phyloP scores from a whole-genome alignment of 257 asterid genomes.

The Nicotiana obtusifolia region DNA sequence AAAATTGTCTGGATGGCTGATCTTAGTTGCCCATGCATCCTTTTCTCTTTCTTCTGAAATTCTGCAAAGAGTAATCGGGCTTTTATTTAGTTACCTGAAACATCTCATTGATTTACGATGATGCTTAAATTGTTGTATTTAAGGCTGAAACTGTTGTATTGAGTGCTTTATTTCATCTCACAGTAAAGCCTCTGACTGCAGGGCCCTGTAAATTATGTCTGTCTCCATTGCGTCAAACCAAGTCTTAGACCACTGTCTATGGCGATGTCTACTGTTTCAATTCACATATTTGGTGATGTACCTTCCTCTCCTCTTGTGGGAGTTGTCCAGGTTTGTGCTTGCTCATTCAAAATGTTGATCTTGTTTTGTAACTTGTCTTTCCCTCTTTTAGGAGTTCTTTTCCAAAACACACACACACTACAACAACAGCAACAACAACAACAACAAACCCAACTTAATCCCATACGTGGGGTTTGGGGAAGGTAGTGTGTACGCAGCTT shows the following conservation, averaged over 20 bases:
- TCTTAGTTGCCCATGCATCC: neutral
- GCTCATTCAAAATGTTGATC: neutral
- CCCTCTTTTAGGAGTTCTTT: neutral
- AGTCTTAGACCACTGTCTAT: slow-evolving; percentile 85
- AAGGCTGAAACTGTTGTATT: neutral
- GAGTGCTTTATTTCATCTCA: neutral
- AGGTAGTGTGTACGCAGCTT: too few relatives aligned
- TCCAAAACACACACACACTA: neutral
- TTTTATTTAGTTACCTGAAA: neutral
- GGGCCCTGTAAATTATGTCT: slow-evolving; percentile 94
- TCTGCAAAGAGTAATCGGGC: neutral
- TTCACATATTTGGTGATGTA: slow-evolving; percentile 89
- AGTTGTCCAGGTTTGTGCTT: slow-evolving; percentile 65
- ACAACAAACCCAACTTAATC: too few relatives aligned
- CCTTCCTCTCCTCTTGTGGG: slow-evolving; percentile 98
- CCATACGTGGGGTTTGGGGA: too few relatives aligned
- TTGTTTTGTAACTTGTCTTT: slow-evolving; percentile 1
- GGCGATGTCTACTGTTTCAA: slow-evolving; percentile 81
- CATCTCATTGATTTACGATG: neutral
- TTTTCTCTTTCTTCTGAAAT: neutral
- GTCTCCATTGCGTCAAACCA: slow-evolving; percentile 84
- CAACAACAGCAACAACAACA: too few relatives aligned
- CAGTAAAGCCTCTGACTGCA: slow-evolving; percentile 24
- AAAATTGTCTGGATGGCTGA: neutral
- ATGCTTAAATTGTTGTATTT: neutral